phyloP scores from a whole-genome alignment of 768 basidiomycete species.

The Xerocomus potaroensis region DNA sequence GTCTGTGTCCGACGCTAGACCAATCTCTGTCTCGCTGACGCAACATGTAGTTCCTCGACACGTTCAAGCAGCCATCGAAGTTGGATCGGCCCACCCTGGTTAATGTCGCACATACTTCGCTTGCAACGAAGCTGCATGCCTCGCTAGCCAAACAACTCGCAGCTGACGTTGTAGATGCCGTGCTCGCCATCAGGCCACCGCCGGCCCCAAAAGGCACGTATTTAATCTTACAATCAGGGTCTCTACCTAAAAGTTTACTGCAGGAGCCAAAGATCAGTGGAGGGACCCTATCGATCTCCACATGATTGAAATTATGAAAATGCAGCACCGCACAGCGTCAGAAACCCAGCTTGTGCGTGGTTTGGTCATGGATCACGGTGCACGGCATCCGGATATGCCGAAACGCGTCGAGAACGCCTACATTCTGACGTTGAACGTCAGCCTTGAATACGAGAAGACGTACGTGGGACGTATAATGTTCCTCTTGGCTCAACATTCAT shows the following conservation, averaged over 20 bases:
- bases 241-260: constrained; percentile 21
- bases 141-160: constrained; percentile 83
- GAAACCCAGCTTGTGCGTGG: constrained; percentile 96
- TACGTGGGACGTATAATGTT: constrained; percentile 41
- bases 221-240: constrained; percentile 26
- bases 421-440: constrained; percentile 94
- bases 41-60: constrained; percentile 77
- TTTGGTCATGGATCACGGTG: constrained; percentile 95
- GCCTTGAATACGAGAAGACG: constrained; percentile 99
- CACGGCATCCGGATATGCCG: constrained; percentile 98
- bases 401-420: constrained; percentile 96
- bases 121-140: constrained; percentile 87
- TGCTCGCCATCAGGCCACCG: constrained; percentile 77
- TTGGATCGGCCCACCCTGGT: constrained; percentile 89
- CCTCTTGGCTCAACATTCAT: constrained; percentile 17
- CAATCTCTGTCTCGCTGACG: constrained; percentile 17
- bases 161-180: constrained; percentile 93
- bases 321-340: constrained; percentile 97
- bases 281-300: constrained; percentile 94
- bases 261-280: constrained; percentile 64
- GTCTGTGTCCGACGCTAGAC: constrained; percentile 45
- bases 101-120: constrained; percentile 91
- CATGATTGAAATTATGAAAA: constrained; percentile 99
- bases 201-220: constrained; percentile 53
- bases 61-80: constrained; percentile 72